Evolutionary conservation across 2,329 filamentous ascomycete genomes (phyloP), one percentile per base, ranked within the genome.

Genomic region (Rutstroemia sp.): DNA sequence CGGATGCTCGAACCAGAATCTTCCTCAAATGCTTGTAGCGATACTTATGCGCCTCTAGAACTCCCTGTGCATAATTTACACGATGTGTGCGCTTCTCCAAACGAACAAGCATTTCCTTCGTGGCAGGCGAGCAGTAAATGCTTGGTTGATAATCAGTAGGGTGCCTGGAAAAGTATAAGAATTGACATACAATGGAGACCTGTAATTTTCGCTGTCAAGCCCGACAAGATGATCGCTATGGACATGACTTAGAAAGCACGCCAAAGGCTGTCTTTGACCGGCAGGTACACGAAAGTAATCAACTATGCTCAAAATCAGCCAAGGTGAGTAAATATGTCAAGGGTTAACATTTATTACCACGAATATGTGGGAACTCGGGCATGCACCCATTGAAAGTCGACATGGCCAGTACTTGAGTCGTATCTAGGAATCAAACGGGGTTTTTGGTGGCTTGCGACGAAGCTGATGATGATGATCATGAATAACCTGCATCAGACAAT

Each of bases 151-250:
- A 8, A 3, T 49, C 45, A 51, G 50, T 60, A 25, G 61, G 48
- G 40, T 47, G 5, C 54, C 51, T 57, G 4, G 62, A 51, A 30
- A 8, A 17, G n/a, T 17, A 23, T 25, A 46, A 45, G 4, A 4
- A 17, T 6, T 3, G 46, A 55, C 73, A 44, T 70, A 82, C 79
- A 96, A 96, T 0, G 89, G 88, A 27, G 88, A 83, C 47, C 83
- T 81, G 54, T 92, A 78, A 12, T 78, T 81, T 64, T 95, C 90
- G 1, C 96, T 78, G 0, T 54, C 52, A 40, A 54, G 52, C 27
- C 92, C 92, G 38, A 80, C 79, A 1, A 96, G 79, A 71, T 96
- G 92, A 65, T 96, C 92, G 61, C 87, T 95, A 68, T 96, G 92
- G 2, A 95, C 84, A 78, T 97, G 92, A 70, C 88, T 95, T 25